phyloP scores from a whole-genome alignment of 345 rosid genomes.

The Passiflora organensis region DNA sequence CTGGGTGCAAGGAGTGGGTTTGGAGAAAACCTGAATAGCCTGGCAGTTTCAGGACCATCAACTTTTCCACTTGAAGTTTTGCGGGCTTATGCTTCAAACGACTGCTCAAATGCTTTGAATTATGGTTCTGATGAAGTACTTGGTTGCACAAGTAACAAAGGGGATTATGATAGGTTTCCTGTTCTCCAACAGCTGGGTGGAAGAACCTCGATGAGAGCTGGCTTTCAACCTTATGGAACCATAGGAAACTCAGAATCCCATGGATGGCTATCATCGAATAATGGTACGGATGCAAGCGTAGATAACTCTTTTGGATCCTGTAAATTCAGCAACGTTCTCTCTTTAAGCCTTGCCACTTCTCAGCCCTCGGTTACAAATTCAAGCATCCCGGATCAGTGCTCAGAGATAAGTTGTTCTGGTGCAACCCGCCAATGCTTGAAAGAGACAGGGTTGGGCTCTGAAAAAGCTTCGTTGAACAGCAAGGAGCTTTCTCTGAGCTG shows the following conservation, averaged over 20 bases:
- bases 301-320: slow-evolving; percentile 27
- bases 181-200: slow-evolving; percentile 32
- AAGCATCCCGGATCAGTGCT: slow-evolving; percentile 49
- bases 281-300: slow-evolving; percentile 31
- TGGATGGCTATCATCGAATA: no score
- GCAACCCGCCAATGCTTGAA: slow-evolving; percentile 28
- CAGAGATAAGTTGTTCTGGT: slow-evolving; percentile 37
- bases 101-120: slow-evolving; percentile 28
- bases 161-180: slow-evolving; percentile 29
- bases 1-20: slow-evolving; percentile 28
- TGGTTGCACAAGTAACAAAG: slow-evolving; percentile 29
- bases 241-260: slow-evolving; percentile 31
- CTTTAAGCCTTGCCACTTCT: slow-evolving; percentile 68
- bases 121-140: slow-evolving; percentile 29
- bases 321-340: slow-evolving; percentile 49
- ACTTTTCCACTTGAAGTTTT: no score
- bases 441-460: slow-evolving; percentile 38
- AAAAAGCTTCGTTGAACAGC: slow-evolving; percentile 46
- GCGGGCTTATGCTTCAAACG: slow-evolving; percentile 19
- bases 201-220: slow-evolving; percentile 28
- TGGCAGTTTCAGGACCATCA: slow-evolving; percentile 23
- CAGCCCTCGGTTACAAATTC: slow-evolving; percentile 27
- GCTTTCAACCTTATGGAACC: slow-evolving; percentile 37
- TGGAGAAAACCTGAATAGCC: slow-evolving; percentile 31
- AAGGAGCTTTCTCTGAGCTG: slow-evolving; percentile 50